Evolutionary conservation across 2,329 filamentous ascomycete species (phyloP), one percentile per base, ranked within the genome.

Genomic region (Microdochium bolleyi): DNA sequence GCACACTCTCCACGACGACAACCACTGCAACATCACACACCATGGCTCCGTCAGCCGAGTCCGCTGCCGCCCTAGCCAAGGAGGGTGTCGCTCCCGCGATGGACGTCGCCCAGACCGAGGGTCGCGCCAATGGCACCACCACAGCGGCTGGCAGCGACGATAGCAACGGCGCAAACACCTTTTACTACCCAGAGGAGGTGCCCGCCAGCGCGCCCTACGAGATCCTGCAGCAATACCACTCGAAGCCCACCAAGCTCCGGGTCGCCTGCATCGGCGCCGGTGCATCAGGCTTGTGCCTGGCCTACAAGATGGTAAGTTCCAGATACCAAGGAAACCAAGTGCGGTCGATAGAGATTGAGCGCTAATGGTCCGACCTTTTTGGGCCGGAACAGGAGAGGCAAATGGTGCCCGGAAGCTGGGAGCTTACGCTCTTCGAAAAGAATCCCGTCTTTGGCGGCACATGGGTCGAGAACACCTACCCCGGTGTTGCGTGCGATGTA

Each of bases 201-300:
- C 24, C 34, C 9, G 57, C 41, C n/a, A 21, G 57, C 9, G 55
- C 55, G 1, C 59, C 62, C 3, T 68, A 68, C 54, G 50, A 55
- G 8, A 59, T 67, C 14, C 58, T 67, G 24, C 53, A 57, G 25
- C 65, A 67, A 53, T 67, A 67, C 51, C 66, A 68, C 54, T 67
- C 64, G n/a, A 67, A 67, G 57, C 65, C 65, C 5, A 62, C 62
- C 24, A 67, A 67, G 57, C 48, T 68, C 24, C 56, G 65, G 8
- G 64, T 66, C 3, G 61, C 62, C 38, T 65, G 64, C 51, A 58
- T 64, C 48, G 65, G 65, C 48, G 60, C 64, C 8, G 64, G 63
- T 30, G 63, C 62, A 25, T 61, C 62, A 7, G 64, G 63, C 3
- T 53, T 66, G 4, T 62, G 59, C 51, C 49, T 64, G 21, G 61